These are phyloP conservation scores for Aspergillus bertholletiae DNA, from an alignment of 495 filamentous ascomycete species.

Conservation along the genomic window DNA sequence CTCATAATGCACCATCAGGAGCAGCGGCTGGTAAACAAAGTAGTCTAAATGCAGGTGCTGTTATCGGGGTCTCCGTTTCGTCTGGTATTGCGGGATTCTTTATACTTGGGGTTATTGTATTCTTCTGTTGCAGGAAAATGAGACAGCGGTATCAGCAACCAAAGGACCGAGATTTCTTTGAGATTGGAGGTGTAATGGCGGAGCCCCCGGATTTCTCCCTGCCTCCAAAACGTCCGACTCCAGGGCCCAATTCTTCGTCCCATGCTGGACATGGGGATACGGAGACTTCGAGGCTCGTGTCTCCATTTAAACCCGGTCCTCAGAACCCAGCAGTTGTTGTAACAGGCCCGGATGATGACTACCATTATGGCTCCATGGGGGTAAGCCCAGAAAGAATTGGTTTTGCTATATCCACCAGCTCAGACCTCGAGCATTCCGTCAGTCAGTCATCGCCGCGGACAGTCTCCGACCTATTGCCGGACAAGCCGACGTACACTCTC, in stretches of 20 bases:
- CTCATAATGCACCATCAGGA: conserved; percentile 8
- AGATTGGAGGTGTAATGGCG: conserved; percentile 42
- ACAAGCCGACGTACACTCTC: conserved; percentile 21
- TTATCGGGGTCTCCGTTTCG: conserved; percentile 41
- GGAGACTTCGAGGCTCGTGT: conserved; percentile 18
- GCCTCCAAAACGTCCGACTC: conserved; percentile 18
- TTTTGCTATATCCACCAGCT: conserved; percentile 28
- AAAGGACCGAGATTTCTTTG: conserved; percentile 31
- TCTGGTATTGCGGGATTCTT: conserved; percentile 39
- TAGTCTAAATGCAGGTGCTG: conserved; percentile 27
- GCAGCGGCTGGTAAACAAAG: conserved; percentile 4
- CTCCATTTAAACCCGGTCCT: conserved; percentile 9
- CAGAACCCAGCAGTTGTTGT: conserved; percentile 21
- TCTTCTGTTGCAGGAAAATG: conserved; percentile 33
- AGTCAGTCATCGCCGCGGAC: conserved; percentile 33
- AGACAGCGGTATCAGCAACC: conserved; percentile 18
- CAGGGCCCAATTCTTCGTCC: conserved; percentile 11
- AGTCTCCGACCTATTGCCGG: conserved; percentile 29
- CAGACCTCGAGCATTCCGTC: conserved; percentile 26
- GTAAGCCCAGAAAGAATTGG: conserved; percentile 20
- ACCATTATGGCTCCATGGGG: conserved; percentile 1
- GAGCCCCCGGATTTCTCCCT: conserved; percentile 36
- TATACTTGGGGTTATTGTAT: conserved; percentile 34
- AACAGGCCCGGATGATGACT: conserved; percentile 9
- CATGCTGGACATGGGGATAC: conserved; percentile 8